Conservation (phyloP, 495 filamentous ascomycete species). For the Trichoderma parareesei region DNA sequence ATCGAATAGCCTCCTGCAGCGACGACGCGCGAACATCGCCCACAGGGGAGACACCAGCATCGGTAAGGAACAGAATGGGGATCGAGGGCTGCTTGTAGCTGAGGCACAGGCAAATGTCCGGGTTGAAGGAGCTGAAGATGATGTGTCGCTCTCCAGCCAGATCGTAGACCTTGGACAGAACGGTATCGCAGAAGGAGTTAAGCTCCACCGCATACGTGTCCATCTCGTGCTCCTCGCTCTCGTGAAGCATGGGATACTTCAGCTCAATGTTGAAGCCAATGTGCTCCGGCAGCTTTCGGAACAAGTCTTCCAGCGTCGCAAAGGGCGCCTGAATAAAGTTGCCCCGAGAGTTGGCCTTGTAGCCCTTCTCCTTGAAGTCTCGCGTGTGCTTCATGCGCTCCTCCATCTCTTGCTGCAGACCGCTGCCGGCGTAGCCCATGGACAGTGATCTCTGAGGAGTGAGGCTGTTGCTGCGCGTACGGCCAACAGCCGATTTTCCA, state of each 20-base stretch:
- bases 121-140: slow-evolving; percentile 95
- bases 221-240: slow-evolving; percentile 93
- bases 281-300: slow-evolving; percentile 67
- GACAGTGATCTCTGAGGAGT: slow-evolving; percentile 39
- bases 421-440: slow-evolving; percentile 28
- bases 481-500: slow-evolving; percentile 21
- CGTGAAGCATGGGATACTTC: slow-evolving; percentile 97
- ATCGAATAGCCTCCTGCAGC: slow-evolving; percentile 90
- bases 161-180: slow-evolving; percentile 76
- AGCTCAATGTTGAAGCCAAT: slow-evolving; percentile 98
- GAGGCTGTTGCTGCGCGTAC: slow-evolving; percentile 26
- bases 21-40: slow-evolving; percentile 88
- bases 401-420: slow-evolving; percentile 44
- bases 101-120: slow-evolving; percentile 86
- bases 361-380: slow-evolving; percentile 81
- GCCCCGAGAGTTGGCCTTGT: slow-evolving; percentile 90
- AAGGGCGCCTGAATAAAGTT: slow-evolving; percentile 92
- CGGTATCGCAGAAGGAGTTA: slow-evolving; percentile 93
- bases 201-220: slow-evolving; percentile 94
- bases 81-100: slow-evolving; percentile 95
- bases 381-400: slow-evolving; percentile 97
- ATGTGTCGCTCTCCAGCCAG: slow-evolving; percentile 65
- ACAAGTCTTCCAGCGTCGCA: slow-evolving; percentile 88
- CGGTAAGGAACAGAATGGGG: slow-evolving; percentile 88
- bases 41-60: slow-evolving; percentile 66